Percentiles rank a stretch among this genome's conserved stretches.
Conservation (phyloP, 495 filamentous ascomycete genomes). For the Lasiosphaeria ovina region DNA sequence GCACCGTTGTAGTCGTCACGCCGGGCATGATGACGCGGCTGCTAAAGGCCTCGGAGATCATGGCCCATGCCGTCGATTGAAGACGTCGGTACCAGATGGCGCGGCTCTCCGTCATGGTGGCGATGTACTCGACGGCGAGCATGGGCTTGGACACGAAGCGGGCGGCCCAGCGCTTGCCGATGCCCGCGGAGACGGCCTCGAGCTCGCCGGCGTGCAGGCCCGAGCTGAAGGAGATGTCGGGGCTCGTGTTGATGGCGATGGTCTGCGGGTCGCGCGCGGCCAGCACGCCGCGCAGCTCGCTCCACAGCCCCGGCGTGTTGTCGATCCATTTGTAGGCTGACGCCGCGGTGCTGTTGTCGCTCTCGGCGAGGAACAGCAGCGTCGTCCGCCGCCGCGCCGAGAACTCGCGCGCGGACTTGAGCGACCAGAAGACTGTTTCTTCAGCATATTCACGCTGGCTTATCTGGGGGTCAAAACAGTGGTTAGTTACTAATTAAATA, state of each 20-base stretch:
- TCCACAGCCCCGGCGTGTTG: constrained; percentile 43
- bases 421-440: constrained; percentile 50
- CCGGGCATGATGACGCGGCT: constrained; percentile 43
- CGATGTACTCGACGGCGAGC: constrained; percentile 46
- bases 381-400: constrained; percentile 45
- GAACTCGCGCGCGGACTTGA: constrained; percentile 43
- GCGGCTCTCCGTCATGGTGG: constrained; percentile 38
- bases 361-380: constrained; percentile 40
- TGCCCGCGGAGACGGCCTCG: constrained; percentile 24
- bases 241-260: constrained; percentile 43
- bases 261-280: constrained; percentile 27
- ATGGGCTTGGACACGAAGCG: constrained; percentile 39
- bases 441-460: constrained; percentile 51
- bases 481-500: background rate
- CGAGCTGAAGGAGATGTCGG: constrained; percentile 41
- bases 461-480: constrained; percentile 28
- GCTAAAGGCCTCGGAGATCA: constrained; percentile 47
- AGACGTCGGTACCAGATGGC: constrained; percentile 41
- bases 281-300: constrained; percentile 31
- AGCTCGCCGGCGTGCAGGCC: constrained; percentile 47
- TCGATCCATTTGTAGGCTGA: constrained; percentile 41
- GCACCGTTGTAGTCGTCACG: constrained; percentile 40
- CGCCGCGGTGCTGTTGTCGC: constrained; percentile 18
- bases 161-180: constrained; percentile 37
- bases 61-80: constrained; percentile 48